These are phyloP conservation scores for Pichia paraexigua DNA, from an alignment of 805 yeast species.

Conservation along the genomic window DNA sequence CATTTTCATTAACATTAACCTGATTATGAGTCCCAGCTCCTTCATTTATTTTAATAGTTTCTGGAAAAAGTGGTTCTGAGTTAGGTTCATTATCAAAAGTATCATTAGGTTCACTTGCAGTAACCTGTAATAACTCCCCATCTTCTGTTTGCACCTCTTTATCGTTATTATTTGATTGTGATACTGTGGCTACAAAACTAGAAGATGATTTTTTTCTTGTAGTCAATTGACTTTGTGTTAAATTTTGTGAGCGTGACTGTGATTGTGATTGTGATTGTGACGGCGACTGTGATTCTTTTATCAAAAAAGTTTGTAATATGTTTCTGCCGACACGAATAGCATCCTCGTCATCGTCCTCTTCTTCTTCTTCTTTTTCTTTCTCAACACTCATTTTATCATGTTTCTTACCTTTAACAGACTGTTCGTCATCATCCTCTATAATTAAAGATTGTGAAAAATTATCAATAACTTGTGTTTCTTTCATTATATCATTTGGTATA, in stretches of 20 bases:
- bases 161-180: not conserved
- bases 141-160: not conserved
- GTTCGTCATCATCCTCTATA: conserved; percentile 1
- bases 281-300: conserved; percentile 4
- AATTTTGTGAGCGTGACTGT: not conserved
- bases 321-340: not conserved
- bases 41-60: not conserved
- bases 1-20: not conserved
- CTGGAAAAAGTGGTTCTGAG: not conserved
- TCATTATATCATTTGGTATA: not conserved
- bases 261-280: conserved; percentile 1
- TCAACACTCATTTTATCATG: not conserved
- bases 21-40: not conserved
- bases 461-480: conserved; percentile 6
- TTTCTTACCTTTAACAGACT: not conserved
- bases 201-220: not conserved
- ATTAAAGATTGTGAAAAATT: conserved; percentile 7
- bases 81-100: not conserved
- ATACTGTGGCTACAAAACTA: not conserved
- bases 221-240: not conserved
- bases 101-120: not conserved
- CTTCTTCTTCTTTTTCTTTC: conserved; percentile 1
- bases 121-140: not conserved
- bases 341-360: conserved; percentile 1
- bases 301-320: conserved; percentile 3